Evolutionary conservation across 2,329 filamentous ascomycete genomes (phyloP), one percentile per base, ranked within the genome.

Genomic region (Verticillium longisporum): DNA sequence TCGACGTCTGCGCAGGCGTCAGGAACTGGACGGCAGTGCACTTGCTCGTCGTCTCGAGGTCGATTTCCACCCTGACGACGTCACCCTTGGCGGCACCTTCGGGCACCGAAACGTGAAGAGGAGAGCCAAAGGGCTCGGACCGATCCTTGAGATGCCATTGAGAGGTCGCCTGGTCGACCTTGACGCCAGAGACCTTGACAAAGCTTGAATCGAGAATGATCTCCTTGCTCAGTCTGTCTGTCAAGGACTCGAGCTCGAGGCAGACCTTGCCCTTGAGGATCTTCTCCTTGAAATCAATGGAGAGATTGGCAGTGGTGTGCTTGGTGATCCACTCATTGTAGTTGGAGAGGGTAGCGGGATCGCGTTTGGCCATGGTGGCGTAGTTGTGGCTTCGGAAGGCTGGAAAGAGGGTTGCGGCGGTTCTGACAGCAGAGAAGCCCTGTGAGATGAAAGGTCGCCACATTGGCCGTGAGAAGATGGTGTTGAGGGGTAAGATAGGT

Each of bases 21-120:
- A 99, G 83, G 94, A 95, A 99, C 76, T 98, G 94, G 64, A 99
- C 80, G 10, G 94, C 94, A 11, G 93, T 96, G 75, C 94, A 97
- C 69, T 90, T 84, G 58, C 89, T 84, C 1, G 95, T 98, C 5
- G 95, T 98, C 67, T 90, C 83, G 34, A 97, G 75, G 31, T 83
- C 79, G 64, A 96, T 91, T 73, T 86, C 75, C 18, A 88, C 68
- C 66, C 79, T 77, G 63, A 88, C 72, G 31, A 80, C 68, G 26
- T 80, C 73, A 58, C 84, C 85, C 71, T 81, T 83, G 60, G 77
- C 70, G 4, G 78, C 79, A 38, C 83, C 84, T 5, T 77, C 74
- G 11, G 85, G 83, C 15, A 88, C 75, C n/a, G 78, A 74, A 62
- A 94, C 81, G 65, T 85, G 84, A 63, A 94, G 78, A 15, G 90